These are phyloP conservation scores for Martiniozyma asiatica DNA, from an alignment of 1,139 yeast genomes.

Conservation along the genomic window DNA sequence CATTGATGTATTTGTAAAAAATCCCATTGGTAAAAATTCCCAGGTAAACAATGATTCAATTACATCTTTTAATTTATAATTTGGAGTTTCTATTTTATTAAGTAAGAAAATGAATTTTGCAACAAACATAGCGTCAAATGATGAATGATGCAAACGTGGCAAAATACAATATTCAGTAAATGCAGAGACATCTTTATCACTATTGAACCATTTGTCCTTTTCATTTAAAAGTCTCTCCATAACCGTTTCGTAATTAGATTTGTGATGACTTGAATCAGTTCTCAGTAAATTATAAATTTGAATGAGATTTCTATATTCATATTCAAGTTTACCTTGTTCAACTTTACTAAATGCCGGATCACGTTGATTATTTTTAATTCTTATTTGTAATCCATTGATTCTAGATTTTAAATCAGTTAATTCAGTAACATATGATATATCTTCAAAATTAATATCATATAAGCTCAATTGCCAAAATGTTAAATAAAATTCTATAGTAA, in stretches of 20 bases:
- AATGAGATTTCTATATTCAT: conserved; percentile 1
- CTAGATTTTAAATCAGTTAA: conserved; percentile 27
- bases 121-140: conserved; percentile 71
- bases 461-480: conserved; percentile 67
- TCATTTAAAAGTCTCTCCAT: conserved; percentile 22
- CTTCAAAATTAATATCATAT: conserved; percentile 58
- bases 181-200: conserved; percentile 17
- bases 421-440: conserved; percentile 39
- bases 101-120: conserved; percentile 48
- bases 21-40: conserved; percentile 36
- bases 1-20: conserved; percentile 59
- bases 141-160: conserved; percentile 70
- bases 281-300: conserved; percentile 12
- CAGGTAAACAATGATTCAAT: conserved; percentile 40
- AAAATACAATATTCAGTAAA: conserved; percentile 57
- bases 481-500: conserved; percentile 38
- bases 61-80: conserved; percentile 33
- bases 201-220: conserved; percentile 24
- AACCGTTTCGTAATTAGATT: conserved; percentile 22
- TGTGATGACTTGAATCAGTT: conserved; percentile 26
- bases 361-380: conserved; percentile 2
- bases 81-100: conserved; percentile 30
- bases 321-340: conserved; percentile 3
- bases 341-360: conserved; percentile 1
- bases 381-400: conserved; percentile 11